Percentiles rank a stretch among this genome's conserved stretches.
phyloP scores from a whole-genome alignment of 108 stramenopile species.

The Nannochloropsis gaditana region DNA sequence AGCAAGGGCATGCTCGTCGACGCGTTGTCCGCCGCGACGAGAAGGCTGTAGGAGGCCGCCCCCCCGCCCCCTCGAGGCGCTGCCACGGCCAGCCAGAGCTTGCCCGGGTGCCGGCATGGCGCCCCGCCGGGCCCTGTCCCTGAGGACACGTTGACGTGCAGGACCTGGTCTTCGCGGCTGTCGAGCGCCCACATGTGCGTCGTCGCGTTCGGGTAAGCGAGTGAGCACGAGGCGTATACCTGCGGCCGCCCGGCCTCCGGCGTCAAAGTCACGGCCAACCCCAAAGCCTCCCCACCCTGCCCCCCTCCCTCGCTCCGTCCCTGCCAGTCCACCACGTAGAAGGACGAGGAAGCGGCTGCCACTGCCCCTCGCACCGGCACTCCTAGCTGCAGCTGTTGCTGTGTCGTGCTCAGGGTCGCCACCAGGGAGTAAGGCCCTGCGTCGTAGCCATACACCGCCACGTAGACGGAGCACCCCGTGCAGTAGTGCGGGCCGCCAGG shows the following conservation, averaged over 20 bases:
- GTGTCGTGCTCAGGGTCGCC: neutral
- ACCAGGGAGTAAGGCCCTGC: constrained; percentile 26
- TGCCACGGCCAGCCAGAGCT: neutral
- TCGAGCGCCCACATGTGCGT: neutral
- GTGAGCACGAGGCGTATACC: neutral
- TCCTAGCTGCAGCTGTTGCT: constrained; percentile 13
- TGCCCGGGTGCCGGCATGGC: neutral
- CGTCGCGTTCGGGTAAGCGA: constrained; percentile 19
- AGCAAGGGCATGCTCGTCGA: constrained; percentile 6
- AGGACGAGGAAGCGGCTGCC: neutral
- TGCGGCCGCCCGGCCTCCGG: neutral
- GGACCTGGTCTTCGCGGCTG: neutral
- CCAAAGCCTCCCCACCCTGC: neutral
- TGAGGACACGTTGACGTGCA: neutral
- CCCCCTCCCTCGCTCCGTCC: neutral
- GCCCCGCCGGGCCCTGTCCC: neutral
- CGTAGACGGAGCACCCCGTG: constrained; percentile 29
- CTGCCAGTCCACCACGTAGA: neutral
- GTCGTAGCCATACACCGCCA: constrained; percentile 38
- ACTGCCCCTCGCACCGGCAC: neutral
- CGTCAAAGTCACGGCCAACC: neutral
- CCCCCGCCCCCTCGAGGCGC: neutral
- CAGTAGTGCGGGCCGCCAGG: constrained; percentile 32
- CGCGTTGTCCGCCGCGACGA: neutral
- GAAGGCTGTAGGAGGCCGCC: neutral